Base-by-base conservation (phyloP, 768 basidiomycete genomes). In the Mycena galopus region DNA sequence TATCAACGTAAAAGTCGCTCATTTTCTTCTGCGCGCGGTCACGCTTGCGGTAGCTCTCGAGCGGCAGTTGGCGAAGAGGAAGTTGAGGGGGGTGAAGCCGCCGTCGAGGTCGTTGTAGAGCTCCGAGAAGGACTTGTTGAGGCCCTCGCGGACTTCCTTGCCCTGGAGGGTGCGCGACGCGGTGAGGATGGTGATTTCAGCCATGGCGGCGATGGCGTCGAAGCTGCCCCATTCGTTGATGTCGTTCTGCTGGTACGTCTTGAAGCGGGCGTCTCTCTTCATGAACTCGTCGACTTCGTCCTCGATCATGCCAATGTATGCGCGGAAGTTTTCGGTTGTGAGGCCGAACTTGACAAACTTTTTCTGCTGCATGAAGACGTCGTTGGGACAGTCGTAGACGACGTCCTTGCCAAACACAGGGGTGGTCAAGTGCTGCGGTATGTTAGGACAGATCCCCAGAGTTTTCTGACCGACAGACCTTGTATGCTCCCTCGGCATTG, bases 291-390 rank as follows among this genome's bases (percentile, higher is more conserved):
- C 88, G 44, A 94, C 89, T 78, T 94, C 93, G 47, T 94, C 87
- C 70, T 91, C 91, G 67, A 95, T 92, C 89, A 95, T 92, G 60
- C 91, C 90, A 23, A 91, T 87, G 62, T 99, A 99, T 33, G 91
- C 87, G 51, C 92, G 90, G 81, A 99, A 91, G 82, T 97, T 97
- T 30, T 99, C 97, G 16, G 90, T 91, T 14, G 96, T 94, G 25
- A 99, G 90, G 27, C 98, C 97, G 72, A 96, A 92, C 85, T 99
- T 99, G 82, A 99, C 93, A 79, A 98, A 98, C 80, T 93, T 94
- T 88, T 99, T 99, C 82, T 99, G 98, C 78, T 99, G 96, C 97
- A 99, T 99, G 82, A 99, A 92, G 55, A 94, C 84, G 57, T 97
- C 94, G 81, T 99, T 99, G 35, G 98, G 97, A 61, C 95, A 92